Evolutionary conservation across 208 protist genomes (phyloP).

Genomic region (Crithidia mellificae): DNA sequence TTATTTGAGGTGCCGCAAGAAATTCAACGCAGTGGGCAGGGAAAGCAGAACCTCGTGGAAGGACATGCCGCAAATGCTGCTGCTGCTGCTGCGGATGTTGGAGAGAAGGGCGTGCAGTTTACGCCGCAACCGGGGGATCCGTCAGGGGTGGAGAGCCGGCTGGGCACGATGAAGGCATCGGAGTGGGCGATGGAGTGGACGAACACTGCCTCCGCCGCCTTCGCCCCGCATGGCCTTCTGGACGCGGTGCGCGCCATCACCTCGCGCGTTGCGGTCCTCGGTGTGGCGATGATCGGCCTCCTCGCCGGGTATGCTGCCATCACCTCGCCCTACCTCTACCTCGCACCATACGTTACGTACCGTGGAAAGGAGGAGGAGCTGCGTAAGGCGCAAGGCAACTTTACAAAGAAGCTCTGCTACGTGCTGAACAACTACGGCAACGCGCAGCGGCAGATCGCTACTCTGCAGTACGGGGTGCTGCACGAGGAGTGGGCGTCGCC

Average conservation of each 20-base stretch:
- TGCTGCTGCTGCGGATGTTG: neutral
- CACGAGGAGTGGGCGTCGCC: constrained; percentile 23
- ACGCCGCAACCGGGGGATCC: neutral
- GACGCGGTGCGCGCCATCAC: constrained; percentile 26
- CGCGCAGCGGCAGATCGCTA: constrained; percentile 53
- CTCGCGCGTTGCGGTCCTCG: constrained; percentile 44
- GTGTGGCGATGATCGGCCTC: constrained; percentile 64
- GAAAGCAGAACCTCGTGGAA: no score
- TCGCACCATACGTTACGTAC: constrained; percentile 46
- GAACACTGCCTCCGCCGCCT: neutral
- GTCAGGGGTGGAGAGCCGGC: neutral
- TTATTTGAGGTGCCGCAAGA: constrained; percentile 21
- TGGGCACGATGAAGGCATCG: no score
- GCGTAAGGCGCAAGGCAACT: constrained; percentile 26
- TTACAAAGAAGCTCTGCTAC: constrained; percentile 65
- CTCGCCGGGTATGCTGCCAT: constrained; percentile 77
- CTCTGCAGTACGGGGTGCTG: constrained; percentile 39
- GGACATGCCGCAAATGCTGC: neutral
- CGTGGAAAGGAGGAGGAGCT: constrained; percentile 38
- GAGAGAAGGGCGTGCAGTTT: neutral
- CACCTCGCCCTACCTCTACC: constrained; percentile 53
- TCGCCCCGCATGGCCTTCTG: constrained; percentile 4
- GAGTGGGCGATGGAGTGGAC: neutral
- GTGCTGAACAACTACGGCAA: constrained; percentile 52
- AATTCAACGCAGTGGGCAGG: neutral